These are phyloP conservation scores for Leptodontidium sp. DNA, from an alignment of 2,329 filamentous ascomycete species.

Conservation along the genomic window DNA sequence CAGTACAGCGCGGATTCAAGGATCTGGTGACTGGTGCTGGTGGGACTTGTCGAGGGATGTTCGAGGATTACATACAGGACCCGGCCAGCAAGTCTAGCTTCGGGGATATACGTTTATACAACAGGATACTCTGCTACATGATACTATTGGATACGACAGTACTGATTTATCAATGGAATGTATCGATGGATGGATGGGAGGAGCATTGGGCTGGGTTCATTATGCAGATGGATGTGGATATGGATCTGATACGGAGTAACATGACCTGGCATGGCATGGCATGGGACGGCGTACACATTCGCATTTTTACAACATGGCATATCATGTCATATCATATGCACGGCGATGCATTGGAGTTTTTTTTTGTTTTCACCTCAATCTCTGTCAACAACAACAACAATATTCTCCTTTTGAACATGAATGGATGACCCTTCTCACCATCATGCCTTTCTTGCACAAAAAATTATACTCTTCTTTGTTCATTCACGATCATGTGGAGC, in stretches of 20 bases:
- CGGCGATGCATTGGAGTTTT: not conserved
- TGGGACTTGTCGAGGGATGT: not conserved
- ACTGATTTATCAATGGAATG: not conserved
- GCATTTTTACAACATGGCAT: not conserved
- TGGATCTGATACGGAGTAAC: not conserved
- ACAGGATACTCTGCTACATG: not conserved
- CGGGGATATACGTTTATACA: constrained; percentile 5
- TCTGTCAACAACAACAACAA: no score
- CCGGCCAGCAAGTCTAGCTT: not conserved
- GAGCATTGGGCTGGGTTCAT: not conserved
- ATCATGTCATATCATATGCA: not conserved
- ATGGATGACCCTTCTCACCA: no score
- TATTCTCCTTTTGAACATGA: no score
- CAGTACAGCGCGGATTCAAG: not conserved
- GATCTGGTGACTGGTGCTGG: not conserved
- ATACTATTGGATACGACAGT: not conserved
- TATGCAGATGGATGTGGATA: not conserved
- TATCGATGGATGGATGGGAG: no score
- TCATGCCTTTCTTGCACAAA: not conserved
- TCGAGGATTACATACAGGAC: not conserved
- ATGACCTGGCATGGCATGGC: not conserved
- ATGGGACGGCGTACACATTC: constrained; percentile 9
- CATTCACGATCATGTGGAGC: no score
- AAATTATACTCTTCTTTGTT: no score
- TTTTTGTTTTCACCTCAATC: not conserved